Evolutionary conservation across 495 filamentous ascomycete genomes (phyloP), one percentile per base, ranked within the genome.

Genomic region (Evernia prunastri): DNA sequence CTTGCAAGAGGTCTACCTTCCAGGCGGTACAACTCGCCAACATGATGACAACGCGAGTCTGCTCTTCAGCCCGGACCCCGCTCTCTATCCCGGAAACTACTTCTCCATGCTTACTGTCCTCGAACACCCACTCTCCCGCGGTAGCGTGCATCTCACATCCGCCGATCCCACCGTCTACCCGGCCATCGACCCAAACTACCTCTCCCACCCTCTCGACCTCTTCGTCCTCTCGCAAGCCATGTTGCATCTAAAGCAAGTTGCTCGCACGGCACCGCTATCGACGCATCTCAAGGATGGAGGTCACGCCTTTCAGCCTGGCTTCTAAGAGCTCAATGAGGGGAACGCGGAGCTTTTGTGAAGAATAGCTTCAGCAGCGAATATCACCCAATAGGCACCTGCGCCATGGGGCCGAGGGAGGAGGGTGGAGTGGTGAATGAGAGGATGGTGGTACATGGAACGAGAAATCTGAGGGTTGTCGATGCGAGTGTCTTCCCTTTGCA

Each of bases 401-500:
- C 80, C 0, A 81, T 84, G 83, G 64, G 82, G 65, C 81, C 81
- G 33, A 64, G 68, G 43, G 77, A 80, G 7, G 78, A 80, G 6
- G 81, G 81, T 5, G 61, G 61, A 11, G 79, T 82, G 29, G 72
- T 75, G 2, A 74, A 78, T 66, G 59, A 70, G 20, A 64, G 73
- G 39, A 67, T 85, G 58, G 69, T 66, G 59, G 80, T 83, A 1
- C 79, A 82, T 64, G 82, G 82, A 0, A 75, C 75, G 3, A 71
- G 58, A n/a, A 78, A 79, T 64, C 60, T 86, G 29, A 75, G 82
- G 11, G 75, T 84, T 1, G 73, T 81, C 1, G 82, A 85, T 69
- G 82, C 82, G 13, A 82, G 79, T 37, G 70, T 87, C n/a, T 71
- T 86, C 29, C 86, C 85, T 7, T 66, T 86, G 56, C 76, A 84